These are phyloP conservation scores for Beauveria brongniartii DNA, from an alignment of 2,329 filamentous ascomycete genomes.

Conservation along the genomic window DNA sequence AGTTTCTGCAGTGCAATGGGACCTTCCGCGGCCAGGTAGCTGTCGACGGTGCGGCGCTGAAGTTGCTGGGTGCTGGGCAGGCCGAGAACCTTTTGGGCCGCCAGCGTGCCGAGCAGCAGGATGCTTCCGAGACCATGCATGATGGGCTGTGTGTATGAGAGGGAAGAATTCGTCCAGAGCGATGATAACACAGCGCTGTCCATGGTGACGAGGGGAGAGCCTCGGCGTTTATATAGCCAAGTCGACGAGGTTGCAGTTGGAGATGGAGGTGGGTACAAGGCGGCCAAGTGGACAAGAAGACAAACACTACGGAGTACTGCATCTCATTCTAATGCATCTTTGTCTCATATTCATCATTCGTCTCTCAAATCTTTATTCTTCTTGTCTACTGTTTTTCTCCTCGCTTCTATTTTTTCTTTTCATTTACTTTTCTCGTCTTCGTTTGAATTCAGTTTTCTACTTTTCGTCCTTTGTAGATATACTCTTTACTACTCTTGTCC, in stretches of 20 bases:
- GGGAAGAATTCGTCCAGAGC: conserved; percentile 11
- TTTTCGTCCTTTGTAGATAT: no score
- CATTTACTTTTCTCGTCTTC: no score
- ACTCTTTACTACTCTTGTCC: no score
- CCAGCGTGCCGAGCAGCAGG: conserved; percentile 42
- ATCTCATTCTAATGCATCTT: no score
- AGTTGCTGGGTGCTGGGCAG: conserved; percentile 27
- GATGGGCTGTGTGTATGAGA: conserved; percentile 24
- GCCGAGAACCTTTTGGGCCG: conserved; percentile 43
- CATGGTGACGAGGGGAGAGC: neutral
- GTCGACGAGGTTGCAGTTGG: neutral
- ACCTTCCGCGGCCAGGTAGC: conserved; percentile 44
- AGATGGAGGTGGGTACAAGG: conserved; percentile 4
- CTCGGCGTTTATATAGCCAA: neutral
- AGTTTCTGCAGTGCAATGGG: conserved; percentile 43
- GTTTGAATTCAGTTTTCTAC: no score
- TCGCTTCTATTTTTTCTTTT: no score
- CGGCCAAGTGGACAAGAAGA: no score
- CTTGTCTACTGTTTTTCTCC: no score
- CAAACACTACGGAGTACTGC: no score
- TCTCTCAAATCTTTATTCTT: no score
- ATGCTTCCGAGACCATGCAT: conserved; percentile 44
- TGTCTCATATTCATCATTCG: no score
- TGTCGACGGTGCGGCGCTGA: conserved; percentile 36
- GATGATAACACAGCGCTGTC: neutral